These are phyloP conservation scores for Candida fluviatilis DNA, from an alignment of 805 yeast species.

Conservation along the genomic window DNA sequence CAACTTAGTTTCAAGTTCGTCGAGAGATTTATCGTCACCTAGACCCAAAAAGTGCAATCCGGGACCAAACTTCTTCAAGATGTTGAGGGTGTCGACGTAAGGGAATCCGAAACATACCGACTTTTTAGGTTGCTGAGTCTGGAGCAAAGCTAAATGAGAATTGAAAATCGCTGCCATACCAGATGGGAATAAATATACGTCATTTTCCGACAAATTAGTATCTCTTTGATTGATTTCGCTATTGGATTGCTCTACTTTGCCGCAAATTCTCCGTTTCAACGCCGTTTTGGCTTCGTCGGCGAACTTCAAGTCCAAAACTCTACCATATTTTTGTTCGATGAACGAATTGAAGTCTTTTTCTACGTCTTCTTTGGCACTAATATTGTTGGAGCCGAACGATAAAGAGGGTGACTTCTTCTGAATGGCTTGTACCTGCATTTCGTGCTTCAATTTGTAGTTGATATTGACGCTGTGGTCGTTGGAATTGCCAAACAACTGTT, in stretches of 20 bases:
- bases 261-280: constrained; percentile 70
- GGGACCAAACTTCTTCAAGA: constrained; percentile 85
- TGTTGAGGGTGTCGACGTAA: constrained; percentile 86
- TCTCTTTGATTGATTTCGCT: constrained; percentile 25
- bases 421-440: constrained; percentile 30
- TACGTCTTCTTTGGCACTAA: constrained; percentile 22
- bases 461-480: constrained; percentile 6
- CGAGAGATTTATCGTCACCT: constrained; percentile 71
- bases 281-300: constrained; percentile 74
- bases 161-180: constrained; percentile 93
- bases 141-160: constrained; percentile 60
- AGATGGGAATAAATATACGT: constrained; percentile 79
- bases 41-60: constrained; percentile 83
- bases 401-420: constrained; percentile 31
- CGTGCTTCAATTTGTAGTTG: constrained; percentile 22
- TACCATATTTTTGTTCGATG: constrained; percentile 87
- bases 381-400: constrained; percentile 18
- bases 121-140: constrained; percentile 37
- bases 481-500: constrained; percentile 43
- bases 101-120: constrained; percentile 96
- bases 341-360: constrained; percentile 59
- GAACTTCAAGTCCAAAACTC: constrained; percentile 75
- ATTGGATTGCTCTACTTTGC: constrained; percentile 47
- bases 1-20: constrained; percentile 58
- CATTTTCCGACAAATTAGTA: constrained; percentile 44